Conservation (phyloP, 2,329 filamentous ascomycete genomes). For the Xylaria sp. region DNA sequence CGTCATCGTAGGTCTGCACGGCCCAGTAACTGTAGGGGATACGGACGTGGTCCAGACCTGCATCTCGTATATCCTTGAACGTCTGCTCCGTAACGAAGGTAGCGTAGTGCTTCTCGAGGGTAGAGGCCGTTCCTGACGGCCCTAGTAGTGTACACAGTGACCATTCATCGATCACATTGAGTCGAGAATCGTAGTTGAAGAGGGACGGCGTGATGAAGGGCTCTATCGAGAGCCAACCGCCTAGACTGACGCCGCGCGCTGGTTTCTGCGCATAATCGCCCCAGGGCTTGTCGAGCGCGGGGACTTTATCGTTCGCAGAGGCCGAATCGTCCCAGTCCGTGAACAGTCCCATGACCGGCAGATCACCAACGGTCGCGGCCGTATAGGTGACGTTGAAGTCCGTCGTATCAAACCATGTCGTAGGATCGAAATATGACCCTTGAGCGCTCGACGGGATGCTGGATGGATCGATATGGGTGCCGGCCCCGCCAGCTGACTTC, state of each 20-base stretch:
- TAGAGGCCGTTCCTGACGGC: conserved; percentile 53
- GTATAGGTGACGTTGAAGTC: conserved; percentile 97
- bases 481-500: conserved; percentile 36
- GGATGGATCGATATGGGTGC: conserved; percentile 46
- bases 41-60: conserved; percentile 92
- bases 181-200: conserved; percentile 60
- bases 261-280: conserved; percentile 70
- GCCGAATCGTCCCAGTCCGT: conserved; percentile 79
- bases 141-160: conserved; percentile 71
- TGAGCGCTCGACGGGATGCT: conserved; percentile 61
- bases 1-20: conserved; percentile 73
- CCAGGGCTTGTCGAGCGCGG: conserved; percentile 70
- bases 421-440: conserved; percentile 79
- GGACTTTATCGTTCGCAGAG: conserved; percentile 72
- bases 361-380: conserved; percentile 70
- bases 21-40: conserved; percentile 97
- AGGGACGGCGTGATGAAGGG: conserved; percentile 94
- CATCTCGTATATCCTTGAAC: conserved; percentile 76
- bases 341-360: conserved; percentile 88
- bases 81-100: conserved; percentile 79
- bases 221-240: conserved; percentile 90
- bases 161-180: conserved; percentile 81
- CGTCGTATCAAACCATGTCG: conserved; percentile 81
- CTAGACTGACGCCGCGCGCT: conserved; percentile 85
- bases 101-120: conserved; percentile 87